Evolutionary conservation across 441 rosid species (phyloP).

Genomic region (Arabidopsis hybrid): DNA sequence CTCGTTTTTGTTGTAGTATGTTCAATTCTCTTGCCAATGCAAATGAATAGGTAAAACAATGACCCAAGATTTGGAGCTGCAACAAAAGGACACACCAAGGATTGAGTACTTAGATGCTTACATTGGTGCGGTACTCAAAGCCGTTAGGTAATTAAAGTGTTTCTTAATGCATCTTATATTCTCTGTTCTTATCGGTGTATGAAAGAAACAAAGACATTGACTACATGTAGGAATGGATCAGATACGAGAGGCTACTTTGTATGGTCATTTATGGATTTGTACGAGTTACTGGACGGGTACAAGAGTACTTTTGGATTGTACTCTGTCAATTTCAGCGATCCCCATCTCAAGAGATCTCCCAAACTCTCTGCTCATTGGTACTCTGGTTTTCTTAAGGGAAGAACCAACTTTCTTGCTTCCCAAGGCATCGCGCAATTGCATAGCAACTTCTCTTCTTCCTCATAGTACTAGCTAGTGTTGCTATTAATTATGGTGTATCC

Average conservation of each 20-base stretch:
- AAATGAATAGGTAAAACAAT: neutral
- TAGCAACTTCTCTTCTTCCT: no score
- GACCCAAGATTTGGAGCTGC: neutral
- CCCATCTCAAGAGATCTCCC: no score
- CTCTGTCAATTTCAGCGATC: no score
- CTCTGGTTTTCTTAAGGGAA: no score
- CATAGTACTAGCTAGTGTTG: no score
- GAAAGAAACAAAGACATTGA: no score
- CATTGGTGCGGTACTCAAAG: neutral
- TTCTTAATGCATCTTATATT: neutral
- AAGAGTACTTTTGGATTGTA: no score
- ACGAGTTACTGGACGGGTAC: constrained; percentile 49
- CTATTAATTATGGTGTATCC: no score
- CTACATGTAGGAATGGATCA: constrained; percentile 60
- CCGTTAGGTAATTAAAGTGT: neutral
- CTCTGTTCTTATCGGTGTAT: neutral
- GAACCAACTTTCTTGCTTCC: no score
- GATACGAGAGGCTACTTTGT: constrained; percentile 65
- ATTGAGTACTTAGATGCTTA: neutral
- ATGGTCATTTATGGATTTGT: constrained; percentile 68
- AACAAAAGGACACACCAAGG: neutral
- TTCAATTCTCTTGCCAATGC: neutral
- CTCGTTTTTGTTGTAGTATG: neutral
- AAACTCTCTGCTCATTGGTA: no score
- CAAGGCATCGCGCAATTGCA: no score